A percentile compares a stretch with the other conserved stretches of the same genome.
Evolutionary conservation across 75 land plant species (phyloP).

Genomic region (Adiantum capillusveneris): DNA sequence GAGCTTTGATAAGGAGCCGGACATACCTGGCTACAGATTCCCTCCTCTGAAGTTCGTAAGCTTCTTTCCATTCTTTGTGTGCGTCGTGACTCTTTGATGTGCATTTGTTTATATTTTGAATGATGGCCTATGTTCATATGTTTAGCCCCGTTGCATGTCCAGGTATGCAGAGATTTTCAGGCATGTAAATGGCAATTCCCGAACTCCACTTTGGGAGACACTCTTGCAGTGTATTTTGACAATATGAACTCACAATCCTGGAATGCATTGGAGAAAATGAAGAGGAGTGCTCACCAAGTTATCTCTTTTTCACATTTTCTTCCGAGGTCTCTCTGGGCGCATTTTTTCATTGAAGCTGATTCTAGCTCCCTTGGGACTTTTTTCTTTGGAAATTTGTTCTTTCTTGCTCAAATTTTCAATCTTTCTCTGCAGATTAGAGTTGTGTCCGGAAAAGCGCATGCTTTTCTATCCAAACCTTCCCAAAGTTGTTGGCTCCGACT

Average conservation of each 20-base stretch:
- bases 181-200: slow-evolving; percentile 78
- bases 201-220: slow-evolving; percentile 31
- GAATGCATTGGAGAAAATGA: slow-evolving; percentile 26
- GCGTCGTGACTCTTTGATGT: too few species aligned
- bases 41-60: slow-evolving; percentile 72
- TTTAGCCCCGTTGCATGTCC: background rate
- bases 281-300: slow-evolving; percentile 37
- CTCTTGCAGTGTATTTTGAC: slow-evolving; percentile 69
- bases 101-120: too few species aligned
- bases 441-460: slow-evolving; percentile 96
- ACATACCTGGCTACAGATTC: slow-evolving; percentile 53
- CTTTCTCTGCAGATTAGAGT: slow-evolving; percentile 50
- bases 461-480: slow-evolving; percentile 88
- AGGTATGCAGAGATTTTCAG: slow-evolving; percentile 82
- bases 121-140: too few species aligned
- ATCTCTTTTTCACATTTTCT: slow-evolving; percentile 89
- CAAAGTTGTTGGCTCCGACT: slow-evolving; percentile 79
- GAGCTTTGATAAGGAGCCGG: slow-evolving; percentile 81
- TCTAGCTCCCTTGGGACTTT: too few species aligned
- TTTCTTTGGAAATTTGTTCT: too few species aligned
- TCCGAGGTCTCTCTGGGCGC: slow-evolving; percentile 45
- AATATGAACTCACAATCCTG: slow-evolving; percentile 43
- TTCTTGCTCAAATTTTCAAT: background rate
- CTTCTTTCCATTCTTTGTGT: background rate
- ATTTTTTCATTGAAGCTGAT: background rate